Conservation (phyloP, 345 rosid species). For the Populus alba region DNA sequence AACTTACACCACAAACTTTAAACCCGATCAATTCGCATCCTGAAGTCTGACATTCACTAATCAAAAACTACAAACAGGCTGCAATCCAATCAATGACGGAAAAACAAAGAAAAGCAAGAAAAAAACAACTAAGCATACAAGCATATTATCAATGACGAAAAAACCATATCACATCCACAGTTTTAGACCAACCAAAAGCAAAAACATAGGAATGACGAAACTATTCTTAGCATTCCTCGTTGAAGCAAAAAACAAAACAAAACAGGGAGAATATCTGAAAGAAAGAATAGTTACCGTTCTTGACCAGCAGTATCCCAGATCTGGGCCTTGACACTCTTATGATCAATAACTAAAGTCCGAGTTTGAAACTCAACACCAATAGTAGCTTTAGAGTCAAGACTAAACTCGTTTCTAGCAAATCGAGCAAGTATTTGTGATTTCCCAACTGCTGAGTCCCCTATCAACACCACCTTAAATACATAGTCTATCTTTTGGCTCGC, state of each 20-base stretch:
- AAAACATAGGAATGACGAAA: too few species aligned
- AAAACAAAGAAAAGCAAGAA: too few species aligned
- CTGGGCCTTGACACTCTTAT: constrained; percentile 44
- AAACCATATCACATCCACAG: neutral
- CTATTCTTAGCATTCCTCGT: too few species aligned
- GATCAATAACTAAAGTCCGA: constrained; percentile 31
- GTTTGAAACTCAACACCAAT: constrained; percentile 47
- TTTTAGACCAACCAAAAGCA: neutral
- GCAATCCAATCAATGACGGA: neutral
- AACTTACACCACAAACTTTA: neutral
- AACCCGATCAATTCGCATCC: neutral
- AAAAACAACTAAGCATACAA: too few species aligned
- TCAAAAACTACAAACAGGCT: neutral
- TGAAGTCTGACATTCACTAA: neutral
- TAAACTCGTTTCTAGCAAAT: constrained; percentile 44
- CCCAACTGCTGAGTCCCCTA: constrained; percentile 42
- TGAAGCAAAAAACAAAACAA: too few species aligned
- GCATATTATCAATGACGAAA: neutral
- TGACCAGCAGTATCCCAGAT: constrained; percentile 47
- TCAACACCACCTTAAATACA: constrained; percentile 47
- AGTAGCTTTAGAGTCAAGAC: constrained; percentile 46
- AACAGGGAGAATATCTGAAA: too few species aligned
- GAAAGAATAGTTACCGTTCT: constrained; percentile 24
- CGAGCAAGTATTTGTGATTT: constrained; percentile 47
- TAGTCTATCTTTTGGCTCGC: constrained; percentile 46